Conservation (phyloP, 2,329 filamentous ascomycete species). For the Aureobasidium sp. region DNA sequence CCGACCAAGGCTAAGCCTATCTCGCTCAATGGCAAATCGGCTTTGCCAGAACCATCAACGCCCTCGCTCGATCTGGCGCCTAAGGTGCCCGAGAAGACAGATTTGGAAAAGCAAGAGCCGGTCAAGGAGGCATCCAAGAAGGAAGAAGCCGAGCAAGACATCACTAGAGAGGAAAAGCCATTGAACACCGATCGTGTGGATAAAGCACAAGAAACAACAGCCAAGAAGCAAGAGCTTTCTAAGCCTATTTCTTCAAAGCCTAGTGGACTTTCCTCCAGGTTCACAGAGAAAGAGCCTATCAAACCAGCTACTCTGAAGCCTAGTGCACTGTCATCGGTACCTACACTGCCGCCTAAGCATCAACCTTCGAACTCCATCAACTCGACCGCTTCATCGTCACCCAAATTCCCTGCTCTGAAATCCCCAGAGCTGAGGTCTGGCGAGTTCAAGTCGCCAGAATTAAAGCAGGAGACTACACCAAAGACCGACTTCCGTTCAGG, state of each 20-base stretch:
- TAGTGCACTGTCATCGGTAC: background rate
- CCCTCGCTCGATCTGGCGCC: background rate
- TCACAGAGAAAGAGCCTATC: background rate
- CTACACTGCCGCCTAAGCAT: background rate
- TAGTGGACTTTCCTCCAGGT: background rate
- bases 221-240: background rate
- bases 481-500: slow-evolving; percentile 73
- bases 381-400: background rate
- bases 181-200: background rate
- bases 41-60: background rate
- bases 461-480: slow-evolving; percentile 53
- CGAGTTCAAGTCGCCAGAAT: background rate
- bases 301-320: background rate
- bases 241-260: background rate
- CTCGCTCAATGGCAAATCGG: slow-evolving; percentile 22
- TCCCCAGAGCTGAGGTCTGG: slow-evolving; percentile 35
- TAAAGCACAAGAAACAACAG: background rate
- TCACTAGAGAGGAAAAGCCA: background rate
- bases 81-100: background rate
- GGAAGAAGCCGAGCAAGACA: background rate
- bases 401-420: background rate
- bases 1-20: slow-evolving; percentile 24
- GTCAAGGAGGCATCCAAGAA: background rate
- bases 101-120: background rate
- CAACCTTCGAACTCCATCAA: background rate